Conservation (phyloP, 108 stramenopile genomes). For the Cylindrotheca fusiformis region DNA sequence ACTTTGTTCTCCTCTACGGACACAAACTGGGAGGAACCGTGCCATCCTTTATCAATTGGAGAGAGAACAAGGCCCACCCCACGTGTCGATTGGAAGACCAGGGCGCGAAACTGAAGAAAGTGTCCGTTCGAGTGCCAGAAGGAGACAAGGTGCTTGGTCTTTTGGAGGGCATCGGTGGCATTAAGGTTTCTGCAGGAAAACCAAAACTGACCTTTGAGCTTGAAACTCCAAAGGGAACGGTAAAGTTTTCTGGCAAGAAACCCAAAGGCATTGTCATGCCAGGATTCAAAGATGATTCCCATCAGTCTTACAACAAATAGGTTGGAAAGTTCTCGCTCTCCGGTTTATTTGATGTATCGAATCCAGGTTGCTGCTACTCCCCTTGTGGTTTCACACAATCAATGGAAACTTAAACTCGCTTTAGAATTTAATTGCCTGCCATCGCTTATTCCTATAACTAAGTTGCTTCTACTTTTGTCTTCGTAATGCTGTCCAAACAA, state of each 20-base stretch:
- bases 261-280: constrained; percentile 30
- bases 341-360: too few species aligned
- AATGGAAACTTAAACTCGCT: too few species aligned
- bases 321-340: too few species aligned
- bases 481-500: too few species aligned
- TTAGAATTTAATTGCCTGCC: too few species aligned
- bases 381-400: too few species aligned
- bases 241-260: constrained; percentile 19
- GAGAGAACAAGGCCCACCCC: constrained; percentile 20
- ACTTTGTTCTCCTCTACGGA: constrained; percentile 19
- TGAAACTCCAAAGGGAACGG: constrained; percentile 21
- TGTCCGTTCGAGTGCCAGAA: constrained; percentile 20
- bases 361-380: too few species aligned
- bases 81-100: constrained; percentile 15
- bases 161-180: constrained; percentile 7
- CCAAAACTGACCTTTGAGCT: constrained; percentile 16
- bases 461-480: too few species aligned
- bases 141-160: constrained; percentile 18
- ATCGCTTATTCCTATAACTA: too few species aligned
- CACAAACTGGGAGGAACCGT: constrained; percentile 30
- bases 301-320: constrained; percentile 15
- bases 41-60: constrained; percentile 28
- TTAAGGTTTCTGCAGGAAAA: constrained; percentile 10
- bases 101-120: constrained; percentile 7
- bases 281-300: constrained; percentile 22